Conservation (phyloP, 1,284 basidiomycete genomes). For the Rhodotorula sp. region DNA sequence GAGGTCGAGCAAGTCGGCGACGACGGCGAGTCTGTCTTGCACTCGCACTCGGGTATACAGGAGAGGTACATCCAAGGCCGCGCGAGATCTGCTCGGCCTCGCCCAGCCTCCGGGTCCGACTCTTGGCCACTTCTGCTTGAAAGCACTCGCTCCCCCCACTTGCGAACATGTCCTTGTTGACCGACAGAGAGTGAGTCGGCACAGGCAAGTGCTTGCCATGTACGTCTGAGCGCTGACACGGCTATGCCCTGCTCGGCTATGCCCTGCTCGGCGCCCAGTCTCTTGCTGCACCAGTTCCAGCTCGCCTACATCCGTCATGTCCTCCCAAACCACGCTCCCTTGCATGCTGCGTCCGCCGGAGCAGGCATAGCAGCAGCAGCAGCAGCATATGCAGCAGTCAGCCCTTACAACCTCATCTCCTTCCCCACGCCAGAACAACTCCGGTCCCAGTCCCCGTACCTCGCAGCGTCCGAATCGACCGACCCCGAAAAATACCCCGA, state of each 20-base stretch:
- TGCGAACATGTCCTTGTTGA: slow-evolving; percentile 27
- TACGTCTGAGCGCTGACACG: no score
- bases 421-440: slow-evolving; percentile 61
- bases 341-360: slow-evolving; percentile 31
- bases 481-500: slow-evolving; percentile 80
- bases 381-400: neutral
- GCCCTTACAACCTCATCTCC: slow-evolving; percentile 59
- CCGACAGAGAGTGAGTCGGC: slow-evolving; percentile 40
- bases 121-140: neutral
- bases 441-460: slow-evolving; percentile 72
- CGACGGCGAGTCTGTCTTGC: no score
- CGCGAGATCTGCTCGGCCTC: no score
- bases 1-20: no score
- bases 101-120: neutral
- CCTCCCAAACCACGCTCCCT: slow-evolving; percentile 71
- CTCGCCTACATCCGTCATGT: slow-evolving; percentile 81
- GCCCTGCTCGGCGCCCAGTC: no score
- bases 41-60: no score
- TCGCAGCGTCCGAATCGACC: slow-evolving; percentile 70
- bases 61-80: no score
- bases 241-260: no score
- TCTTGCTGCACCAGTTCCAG: slow-evolving; percentile 77
- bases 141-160: no score
- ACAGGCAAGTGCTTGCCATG: no score
- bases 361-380: neutral